Percentiles rank a stretch among this genome's conserved stretches.
Evolutionary conservation across 2,329 filamentous ascomycete genomes (phyloP).

Genomic region (Canariomyces notabilis): DNA sequence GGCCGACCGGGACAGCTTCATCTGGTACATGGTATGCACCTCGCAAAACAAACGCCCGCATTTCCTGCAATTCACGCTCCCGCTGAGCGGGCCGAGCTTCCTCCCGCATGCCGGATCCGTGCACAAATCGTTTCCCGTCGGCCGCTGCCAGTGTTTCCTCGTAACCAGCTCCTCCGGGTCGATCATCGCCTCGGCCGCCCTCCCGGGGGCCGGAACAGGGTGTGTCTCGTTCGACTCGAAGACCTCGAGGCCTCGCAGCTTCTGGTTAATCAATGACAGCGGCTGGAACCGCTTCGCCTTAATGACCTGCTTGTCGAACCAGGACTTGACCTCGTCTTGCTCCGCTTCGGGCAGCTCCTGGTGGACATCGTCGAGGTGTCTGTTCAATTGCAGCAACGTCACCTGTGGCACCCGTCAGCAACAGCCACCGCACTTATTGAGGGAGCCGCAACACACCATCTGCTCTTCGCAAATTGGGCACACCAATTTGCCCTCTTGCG

Average conservation of each 20-base stretch:
- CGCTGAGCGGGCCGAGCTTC: slow-evolving; percentile 70
- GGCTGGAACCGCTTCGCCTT: slow-evolving; percentile 93
- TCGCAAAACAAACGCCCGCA: slow-evolving; percentile 95
- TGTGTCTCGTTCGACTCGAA: slow-evolving; percentile 83
- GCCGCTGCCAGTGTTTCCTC: slow-evolving; percentile 80
- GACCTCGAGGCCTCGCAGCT: slow-evolving; percentile 84
- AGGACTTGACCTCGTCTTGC: slow-evolving; percentile 92
- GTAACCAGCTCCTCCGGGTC: slow-evolving; percentile 91
- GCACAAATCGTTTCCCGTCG: slow-evolving; percentile 70
- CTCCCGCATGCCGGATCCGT: slow-evolving; percentile 83
- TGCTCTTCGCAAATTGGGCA: slow-evolving; percentile 99
- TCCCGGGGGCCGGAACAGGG: slow-evolving; percentile 35
- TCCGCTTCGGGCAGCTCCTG: slow-evolving; percentile 82
- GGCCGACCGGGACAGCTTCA: slow-evolving; percentile 88
- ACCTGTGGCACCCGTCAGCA: slow-evolving; percentile 48
- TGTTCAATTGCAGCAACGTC: slow-evolving; percentile 87
- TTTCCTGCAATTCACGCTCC: slow-evolving; percentile 86
- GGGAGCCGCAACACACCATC: slow-evolving; percentile 66
- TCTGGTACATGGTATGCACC: slow-evolving; percentile 98
- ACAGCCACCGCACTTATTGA: neutral
- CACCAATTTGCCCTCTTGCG: slow-evolving; percentile 63
- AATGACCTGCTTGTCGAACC: slow-evolving; percentile 91
- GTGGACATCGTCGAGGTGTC: slow-evolving; percentile 78
- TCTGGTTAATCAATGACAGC: slow-evolving; percentile 85
- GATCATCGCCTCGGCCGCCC: slow-evolving; percentile 40